Conservation (phyloP, 2,329 filamentous ascomycete genomes). For the Triangularia verruculosa region DNA sequence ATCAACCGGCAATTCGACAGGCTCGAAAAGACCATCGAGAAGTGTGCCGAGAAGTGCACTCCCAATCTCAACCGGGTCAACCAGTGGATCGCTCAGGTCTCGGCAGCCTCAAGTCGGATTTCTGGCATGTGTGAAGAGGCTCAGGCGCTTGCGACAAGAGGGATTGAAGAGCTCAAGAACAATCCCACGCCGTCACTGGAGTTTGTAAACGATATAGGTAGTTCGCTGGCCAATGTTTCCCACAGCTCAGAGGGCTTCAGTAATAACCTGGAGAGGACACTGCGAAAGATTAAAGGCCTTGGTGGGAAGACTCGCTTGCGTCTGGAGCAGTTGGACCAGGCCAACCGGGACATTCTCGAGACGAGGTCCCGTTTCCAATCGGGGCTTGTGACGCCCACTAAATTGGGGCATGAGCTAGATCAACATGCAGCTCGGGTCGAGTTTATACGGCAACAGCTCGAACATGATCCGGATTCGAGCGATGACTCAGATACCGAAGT, state of each 20-base stretch:
- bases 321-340: not conserved
- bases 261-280: not conserved
- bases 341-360: not conserved
- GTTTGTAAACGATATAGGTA: too few relatives aligned
- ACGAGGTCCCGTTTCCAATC: not conserved
- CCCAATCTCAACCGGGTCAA: not conserved
- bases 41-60: not conserved
- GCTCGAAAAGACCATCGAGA: not conserved
- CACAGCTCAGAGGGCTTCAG: not conserved
- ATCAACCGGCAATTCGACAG: not conserved
- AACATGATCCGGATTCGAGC: too few relatives aligned
- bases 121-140: not conserved
- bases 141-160: not conserved
- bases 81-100: not conserved
- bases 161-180: not conserved
- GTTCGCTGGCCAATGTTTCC: not conserved
- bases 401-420: not conserved
- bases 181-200: not conserved
- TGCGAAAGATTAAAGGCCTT: not conserved
- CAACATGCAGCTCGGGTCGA: too few relatives aligned
- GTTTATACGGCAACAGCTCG: too few relatives aligned
- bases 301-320: not conserved
- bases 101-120: not conserved
- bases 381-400: not conserved
- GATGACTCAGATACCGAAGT: too few relatives aligned